phyloP scores from a whole-genome alignment of 129 eudicot genomes.

The Erigeron canadensis region DNA sequence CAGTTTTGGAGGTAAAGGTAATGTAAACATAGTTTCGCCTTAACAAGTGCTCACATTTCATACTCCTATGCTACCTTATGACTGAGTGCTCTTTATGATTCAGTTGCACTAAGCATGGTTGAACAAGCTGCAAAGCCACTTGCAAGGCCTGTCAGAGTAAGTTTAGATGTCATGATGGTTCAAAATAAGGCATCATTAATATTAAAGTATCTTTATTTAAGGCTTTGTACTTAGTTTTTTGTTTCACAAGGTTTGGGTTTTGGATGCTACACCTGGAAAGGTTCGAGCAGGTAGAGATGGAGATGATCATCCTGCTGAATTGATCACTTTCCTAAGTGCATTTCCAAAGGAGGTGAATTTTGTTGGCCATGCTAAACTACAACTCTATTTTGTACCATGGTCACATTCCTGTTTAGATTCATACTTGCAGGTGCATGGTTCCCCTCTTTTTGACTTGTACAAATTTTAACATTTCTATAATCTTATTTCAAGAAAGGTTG shows the following conservation, averaged over 20 bases:
- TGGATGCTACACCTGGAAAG: conserved; percentile 97
- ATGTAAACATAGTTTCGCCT: background rate
- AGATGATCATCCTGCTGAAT: conserved; percentile 94
- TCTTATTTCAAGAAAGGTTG: conserved; percentile 71
- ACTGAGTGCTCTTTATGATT: conserved; percentile 25
- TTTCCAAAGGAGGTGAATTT: conserved; percentile 63
- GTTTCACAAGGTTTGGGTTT: conserved; percentile 71
- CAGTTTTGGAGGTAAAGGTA: conserved; percentile 99
- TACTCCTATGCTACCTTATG: conserved; percentile 1
- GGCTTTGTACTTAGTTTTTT: conserved; percentile 10
- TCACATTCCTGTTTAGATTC: conserved; percentile 1
- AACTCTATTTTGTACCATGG: background rate
- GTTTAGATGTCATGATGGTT: conserved; percentile 23
- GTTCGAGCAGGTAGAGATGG: conserved; percentile 94
- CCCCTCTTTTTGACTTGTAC: conserved; percentile 1
- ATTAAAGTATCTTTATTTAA: background rate
- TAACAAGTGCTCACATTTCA: conserved; percentile 11
- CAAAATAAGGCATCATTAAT: conserved; percentile 6
- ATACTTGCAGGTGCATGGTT: background rate
- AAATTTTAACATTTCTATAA: conserved; percentile 21
- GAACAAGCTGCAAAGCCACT: conserved; percentile 97
- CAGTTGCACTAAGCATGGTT: conserved; percentile 98
- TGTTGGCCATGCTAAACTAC: background rate
- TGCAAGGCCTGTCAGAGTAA: conserved; percentile 89
- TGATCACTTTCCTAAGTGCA: conserved; percentile 61